phyloP scores from a whole-genome alignment of 2,329 filamentous ascomycete species.

The Cladosporium velox region DNA sequence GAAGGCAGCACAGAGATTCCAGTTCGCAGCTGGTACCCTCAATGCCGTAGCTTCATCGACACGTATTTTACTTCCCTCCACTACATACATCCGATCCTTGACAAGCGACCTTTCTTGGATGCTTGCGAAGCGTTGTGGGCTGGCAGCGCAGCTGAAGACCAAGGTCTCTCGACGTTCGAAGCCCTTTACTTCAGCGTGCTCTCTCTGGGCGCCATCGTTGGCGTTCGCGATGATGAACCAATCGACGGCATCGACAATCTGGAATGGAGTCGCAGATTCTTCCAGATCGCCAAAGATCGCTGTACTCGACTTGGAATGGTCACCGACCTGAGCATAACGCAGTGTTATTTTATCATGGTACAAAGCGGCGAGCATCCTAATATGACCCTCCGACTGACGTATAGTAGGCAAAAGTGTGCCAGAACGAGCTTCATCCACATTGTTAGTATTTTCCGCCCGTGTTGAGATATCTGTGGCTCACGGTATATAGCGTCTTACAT shows the following conservation, averaged over 20 bases:
- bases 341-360: conserved; percentile 9
- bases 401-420: not conserved
- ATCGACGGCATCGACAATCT: not conserved
- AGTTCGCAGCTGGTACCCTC: not conserved
- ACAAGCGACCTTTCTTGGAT: conserved; percentile 1
- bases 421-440: conserved; percentile 1
- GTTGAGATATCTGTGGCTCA: not conserved
- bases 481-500: not conserved
- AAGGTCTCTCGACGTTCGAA: not conserved
- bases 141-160: not conserved
- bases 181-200: not conserved
- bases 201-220: not conserved
- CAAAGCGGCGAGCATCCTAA: not conserved
- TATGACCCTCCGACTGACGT: not conserved
- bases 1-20: not conserved
- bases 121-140: not conserved
- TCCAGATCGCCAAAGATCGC: not conserved
- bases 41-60: not conserved
- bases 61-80: not conserved
- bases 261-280: not conserved
- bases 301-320: conserved; percentile 2
- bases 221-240: not conserved
- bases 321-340: not conserved
- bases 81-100: not conserved
- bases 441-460: not conserved